Percentiles rank a stretch among this genome's conserved stretches.
Conservation (phyloP, 2,329 filamentous ascomycete species). For the Cytospora chrysosperma region DNA sequence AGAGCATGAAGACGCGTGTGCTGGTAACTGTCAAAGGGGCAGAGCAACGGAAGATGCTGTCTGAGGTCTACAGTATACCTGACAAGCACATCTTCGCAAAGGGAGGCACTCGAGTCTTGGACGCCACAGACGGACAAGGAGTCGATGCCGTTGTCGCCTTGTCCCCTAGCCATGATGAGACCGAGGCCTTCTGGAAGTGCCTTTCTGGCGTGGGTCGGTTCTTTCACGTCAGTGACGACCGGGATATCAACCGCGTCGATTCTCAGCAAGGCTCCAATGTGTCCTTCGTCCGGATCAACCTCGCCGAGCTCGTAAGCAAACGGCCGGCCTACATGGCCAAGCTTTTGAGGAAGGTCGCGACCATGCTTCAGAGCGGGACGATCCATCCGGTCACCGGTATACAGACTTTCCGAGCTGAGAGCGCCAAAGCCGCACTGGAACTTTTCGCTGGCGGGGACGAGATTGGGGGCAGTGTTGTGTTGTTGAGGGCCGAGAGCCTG, state of each 20-base stretch:
- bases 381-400: background rate
- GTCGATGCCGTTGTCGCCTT: background rate
- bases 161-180: background rate
- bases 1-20: background rate
- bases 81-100: background rate
- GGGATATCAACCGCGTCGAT: slow-evolving; percentile 32
- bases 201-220: background rate
- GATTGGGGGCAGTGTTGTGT: slow-evolving; percentile 22
- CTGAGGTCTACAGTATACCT: background rate
- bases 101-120: background rate
- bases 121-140: background rate
- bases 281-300: background rate
- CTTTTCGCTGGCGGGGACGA: slow-evolving; percentile 34
- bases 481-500: background rate
- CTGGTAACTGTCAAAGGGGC: background rate
- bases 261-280: background rate
- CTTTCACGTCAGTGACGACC: slow-evolving; percentile 36
- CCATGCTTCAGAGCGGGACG: background rate
- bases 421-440: slow-evolving; percentile 28
- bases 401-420: slow-evolving; percentile 9
- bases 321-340: background rate
- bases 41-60: background rate
- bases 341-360: background rate
- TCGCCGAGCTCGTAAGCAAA: background rate
- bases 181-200: background rate